phyloP scores from a whole-genome alignment of 1,284 basidiomycete species.

The Cerrena zonata region DNA sequence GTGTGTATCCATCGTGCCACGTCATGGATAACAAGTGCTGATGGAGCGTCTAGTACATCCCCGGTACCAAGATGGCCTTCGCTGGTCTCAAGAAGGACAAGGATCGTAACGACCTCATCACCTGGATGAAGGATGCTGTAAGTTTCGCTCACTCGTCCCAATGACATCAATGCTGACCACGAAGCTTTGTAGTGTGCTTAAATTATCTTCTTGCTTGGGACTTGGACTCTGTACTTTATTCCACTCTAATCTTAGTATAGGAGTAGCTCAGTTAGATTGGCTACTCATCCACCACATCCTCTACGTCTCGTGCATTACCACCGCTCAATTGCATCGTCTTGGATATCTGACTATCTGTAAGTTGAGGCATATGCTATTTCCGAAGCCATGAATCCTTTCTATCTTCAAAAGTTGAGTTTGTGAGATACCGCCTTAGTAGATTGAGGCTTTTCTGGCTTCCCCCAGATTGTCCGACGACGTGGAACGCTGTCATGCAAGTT shows the following conservation, averaged over 20 bases:
- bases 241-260: slow-evolving; percentile 5
- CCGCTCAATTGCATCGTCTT: slow-evolving; percentile 6
- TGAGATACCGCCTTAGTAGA: too few species aligned
- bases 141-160: slow-evolving; percentile 14
- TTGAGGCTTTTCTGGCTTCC: too few species aligned
- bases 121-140: slow-evolving; percentile 70
- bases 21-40: slow-evolving; percentile 10
- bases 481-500: too few species aligned
- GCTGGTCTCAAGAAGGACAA: slow-evolving; percentile 96
- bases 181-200: slow-evolving; percentile 15
- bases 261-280: neutral
- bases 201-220: slow-evolving; percentile 7
- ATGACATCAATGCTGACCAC: neutral
- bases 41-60: slow-evolving; percentile 65
- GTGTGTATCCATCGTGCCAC: slow-evolving; percentile 34
- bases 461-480: too few species aligned
- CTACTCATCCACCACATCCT: neutral
- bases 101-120: slow-evolving; percentile 87
- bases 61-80: slow-evolving; percentile 96
- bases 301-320: neutral
- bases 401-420: too few species aligned
- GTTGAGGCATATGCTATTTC: neutral
- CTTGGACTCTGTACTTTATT: slow-evolving; percentile 5
- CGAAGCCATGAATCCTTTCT: neutral
- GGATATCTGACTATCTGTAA: neutral